Evolutionary conservation across 805 yeast species (phyloP), one percentile per base, ranked within the genome.

Genomic region (Metschnikowia noctiluminum): DNA sequence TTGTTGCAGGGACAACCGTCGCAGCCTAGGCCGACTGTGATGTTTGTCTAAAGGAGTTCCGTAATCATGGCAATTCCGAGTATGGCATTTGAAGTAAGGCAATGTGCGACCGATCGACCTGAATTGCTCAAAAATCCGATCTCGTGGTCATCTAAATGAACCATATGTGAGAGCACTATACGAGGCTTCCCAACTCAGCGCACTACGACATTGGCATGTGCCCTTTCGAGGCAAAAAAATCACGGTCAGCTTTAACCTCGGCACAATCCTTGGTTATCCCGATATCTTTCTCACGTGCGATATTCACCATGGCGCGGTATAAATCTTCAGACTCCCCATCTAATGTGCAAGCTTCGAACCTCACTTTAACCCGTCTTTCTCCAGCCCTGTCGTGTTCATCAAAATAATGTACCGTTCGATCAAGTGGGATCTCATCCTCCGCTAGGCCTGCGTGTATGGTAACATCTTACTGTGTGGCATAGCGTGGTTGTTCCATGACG

Each of bases 1-100:
- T 54, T 57, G 45, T 57, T 56, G 28, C 60, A 57, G 1, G 59
- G 61, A 37, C 57, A 56, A 0, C 61, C 59, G 32, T 57, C 61
- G 36, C 61, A 57, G 3, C 61, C 61, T 31, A 57, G 46, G 6
- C 60, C 61, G 2, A 56, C 61, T 1, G 53, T 49, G 10, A 56
- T 38, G 9, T 51, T 46, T 3, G 50, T 50, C 12, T 54, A 50
- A 21, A 56, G 48, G 13, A 56, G 40, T 38, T 56, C 59, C 30
- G 54, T 54, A 7, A 53, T 54, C 28, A 57, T 43, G 16, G 56
- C 55, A 32, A 57, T 46, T 5, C 61, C 61, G 10, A 56, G 48
- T 36, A 56, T 57, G 9, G 60, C 60, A 37, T 54, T 57, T 7
- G 60, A 57, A 4, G 61, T 52, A 4, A 60, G 60, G 27, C 57